Conservation (phyloP, 2,329 filamentous ascomycete species). For the Xylariaceae sp. region DNA sequence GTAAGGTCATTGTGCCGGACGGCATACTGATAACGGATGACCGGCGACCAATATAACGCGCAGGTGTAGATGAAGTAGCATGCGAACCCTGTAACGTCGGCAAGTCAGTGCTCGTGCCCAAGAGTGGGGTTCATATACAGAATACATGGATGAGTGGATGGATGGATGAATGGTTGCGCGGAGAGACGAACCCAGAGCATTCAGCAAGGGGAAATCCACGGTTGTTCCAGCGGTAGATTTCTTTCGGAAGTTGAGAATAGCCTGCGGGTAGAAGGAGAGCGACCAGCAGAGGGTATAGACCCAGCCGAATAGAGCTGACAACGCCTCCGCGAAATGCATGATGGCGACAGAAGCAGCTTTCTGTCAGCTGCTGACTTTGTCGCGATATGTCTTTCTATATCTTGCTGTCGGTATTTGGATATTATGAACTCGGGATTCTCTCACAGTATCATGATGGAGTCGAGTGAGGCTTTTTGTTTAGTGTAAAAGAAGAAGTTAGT, state of each 20-base stretch:
- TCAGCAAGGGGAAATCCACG: constrained; percentile 80
- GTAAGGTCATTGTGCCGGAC: constrained; percentile 67
- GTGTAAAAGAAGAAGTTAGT: not conserved
- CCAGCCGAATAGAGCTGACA: constrained; percentile 65
- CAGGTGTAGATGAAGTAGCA: constrained; percentile 71
- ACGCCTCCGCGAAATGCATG: constrained; percentile 41
- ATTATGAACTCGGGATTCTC: not conserved
- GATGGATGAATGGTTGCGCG: not conserved
- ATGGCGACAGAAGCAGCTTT: not conserved
- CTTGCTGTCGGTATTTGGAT: too few species aligned
- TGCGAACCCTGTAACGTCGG: constrained; percentile 52
- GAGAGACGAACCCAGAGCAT: constrained; percentile 50
- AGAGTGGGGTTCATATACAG: not conserved
- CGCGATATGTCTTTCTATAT: too few species aligned
- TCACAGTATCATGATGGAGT: not conserved
- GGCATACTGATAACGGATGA: constrained; percentile 78
- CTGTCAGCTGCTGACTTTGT: not conserved
- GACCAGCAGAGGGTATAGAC: constrained; percentile 75
- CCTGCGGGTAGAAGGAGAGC: constrained; percentile 87
- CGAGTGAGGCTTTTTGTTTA: not conserved
- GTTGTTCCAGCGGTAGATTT: constrained; percentile 77
- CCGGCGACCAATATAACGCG: constrained; percentile 71
- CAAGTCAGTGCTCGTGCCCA: not conserved
- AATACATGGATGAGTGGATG: not conserved
- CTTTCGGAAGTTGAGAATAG: constrained; percentile 70